Percentiles rank a stretch among this genome's conserved stretches.
Evolutionary conservation across 2,329 filamentous ascomycete genomes (phyloP).

Genomic region (Xylaria hypoxylon): DNA sequence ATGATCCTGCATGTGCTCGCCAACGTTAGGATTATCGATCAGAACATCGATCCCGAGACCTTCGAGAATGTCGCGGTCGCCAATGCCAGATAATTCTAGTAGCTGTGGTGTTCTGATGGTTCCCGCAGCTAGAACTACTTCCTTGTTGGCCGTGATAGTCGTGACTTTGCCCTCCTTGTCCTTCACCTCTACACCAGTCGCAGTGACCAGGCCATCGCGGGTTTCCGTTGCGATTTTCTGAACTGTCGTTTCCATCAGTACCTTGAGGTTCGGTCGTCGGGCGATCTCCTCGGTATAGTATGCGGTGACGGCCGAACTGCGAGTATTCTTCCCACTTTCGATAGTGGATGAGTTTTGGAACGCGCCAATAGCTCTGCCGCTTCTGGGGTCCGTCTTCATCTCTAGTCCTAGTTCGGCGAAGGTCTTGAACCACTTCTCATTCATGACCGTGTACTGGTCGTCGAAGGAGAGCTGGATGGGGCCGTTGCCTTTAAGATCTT

Average conservation of each 20-base stretch:
- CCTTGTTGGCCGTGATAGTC: constrained; percentile 42
- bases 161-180: constrained; percentile 43
- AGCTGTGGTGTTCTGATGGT: constrained; percentile 53
- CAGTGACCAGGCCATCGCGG: constrained; percentile 44
- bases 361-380: constrained; percentile 49
- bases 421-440: constrained; percentile 54
- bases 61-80: constrained; percentile 55
- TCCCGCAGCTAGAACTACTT: constrained; percentile 58
- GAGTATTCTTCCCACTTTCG: constrained; percentile 48
- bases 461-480: constrained; percentile 55
- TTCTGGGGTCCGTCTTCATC: constrained; percentile 51
- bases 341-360: constrained; percentile 52
- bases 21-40: constrained; percentile 58
- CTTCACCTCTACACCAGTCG: constrained; percentile 51
- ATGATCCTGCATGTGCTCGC: constrained; percentile 61
- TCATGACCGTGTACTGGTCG: constrained; percentile 50
- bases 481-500: constrained; percentile 47
- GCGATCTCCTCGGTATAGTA: constrained; percentile 53
- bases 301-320: constrained; percentile 51
- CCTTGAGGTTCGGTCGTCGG: constrained; percentile 51
- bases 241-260: constrained; percentile 52
- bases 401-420: constrained; percentile 52
- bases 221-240: constrained; percentile 50
- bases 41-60: constrained; percentile 43
- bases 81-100: constrained; percentile 54